phyloP scores from a whole-genome alignment of 2,329 filamentous ascomycete genomes.

The Penicillium sp. region DNA sequence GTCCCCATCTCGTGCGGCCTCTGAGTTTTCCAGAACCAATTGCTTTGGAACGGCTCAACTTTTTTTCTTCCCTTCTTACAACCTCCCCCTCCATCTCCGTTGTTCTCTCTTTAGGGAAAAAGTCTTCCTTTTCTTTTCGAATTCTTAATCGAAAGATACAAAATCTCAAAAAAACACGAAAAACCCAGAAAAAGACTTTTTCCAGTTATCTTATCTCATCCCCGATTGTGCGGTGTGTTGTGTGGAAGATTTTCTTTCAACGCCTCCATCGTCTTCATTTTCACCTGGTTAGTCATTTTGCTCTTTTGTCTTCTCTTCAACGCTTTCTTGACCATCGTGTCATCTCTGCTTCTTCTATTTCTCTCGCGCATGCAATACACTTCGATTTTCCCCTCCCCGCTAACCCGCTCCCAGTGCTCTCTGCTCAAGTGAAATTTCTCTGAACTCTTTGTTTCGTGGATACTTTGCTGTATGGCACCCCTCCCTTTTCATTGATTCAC shows the following conservation, averaged over 20 bases:
- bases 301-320: slow-evolving; percentile 6
- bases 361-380: neutral
- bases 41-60: slow-evolving; percentile 26
- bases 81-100: slow-evolving; percentile 13
- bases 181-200: slow-evolving; percentile 35
- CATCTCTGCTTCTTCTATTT: neutral
- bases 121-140: slow-evolving; percentile 33
- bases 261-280: slow-evolving; percentile 22
- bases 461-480: slow-evolving; percentile 10
- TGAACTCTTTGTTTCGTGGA: slow-evolving; percentile 18
- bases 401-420: slow-evolving; percentile 6
- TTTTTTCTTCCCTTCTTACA: slow-evolving; percentile 27
- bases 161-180: slow-evolving; percentile 40
- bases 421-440: slow-evolving; percentile 11
- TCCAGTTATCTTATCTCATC: slow-evolving; percentile 28
- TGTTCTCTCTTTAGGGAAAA: slow-evolving; percentile 28
- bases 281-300: slow-evolving; percentile 20
- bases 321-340: neutral
- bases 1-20: slow-evolving; percentile 18
- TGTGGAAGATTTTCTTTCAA: slow-evolving; percentile 29
- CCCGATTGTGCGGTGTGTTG: slow-evolving; percentile 35
- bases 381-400: slow-evolving; percentile 1
- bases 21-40: slow-evolving; percentile 35
- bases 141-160: slow-evolving; percentile 31
- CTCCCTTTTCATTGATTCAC: slow-evolving; percentile 7